These are phyloP conservation scores for Xylaria cubensis DNA, from an alignment of 495 filamentous ascomycete genomes.

Conservation along the genomic window DNA sequence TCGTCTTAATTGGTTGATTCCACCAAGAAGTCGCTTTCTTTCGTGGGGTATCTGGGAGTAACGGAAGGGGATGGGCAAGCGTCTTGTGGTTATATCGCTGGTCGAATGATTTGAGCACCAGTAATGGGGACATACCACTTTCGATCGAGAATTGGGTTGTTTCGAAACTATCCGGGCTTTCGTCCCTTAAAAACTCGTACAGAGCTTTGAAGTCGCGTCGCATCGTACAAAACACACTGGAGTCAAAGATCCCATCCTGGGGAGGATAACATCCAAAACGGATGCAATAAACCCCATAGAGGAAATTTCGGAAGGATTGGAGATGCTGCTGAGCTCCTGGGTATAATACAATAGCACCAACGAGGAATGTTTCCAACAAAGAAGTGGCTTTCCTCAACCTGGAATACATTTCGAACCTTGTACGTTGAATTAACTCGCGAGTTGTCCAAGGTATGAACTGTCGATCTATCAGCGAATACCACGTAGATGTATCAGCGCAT, in stretches of 20 bases:
- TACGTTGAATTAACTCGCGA: slow-evolving; percentile 64
- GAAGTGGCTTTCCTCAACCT: slow-evolving; percentile 55
- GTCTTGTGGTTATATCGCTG: slow-evolving; percentile 57
- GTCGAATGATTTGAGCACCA: slow-evolving; percentile 66
- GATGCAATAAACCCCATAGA: slow-evolving; percentile 63
- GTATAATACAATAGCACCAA: slow-evolving; percentile 65
- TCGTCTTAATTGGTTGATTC: slow-evolving; percentile 39
- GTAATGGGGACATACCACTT: slow-evolving; percentile 66
- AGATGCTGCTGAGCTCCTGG: slow-evolving; percentile 62
- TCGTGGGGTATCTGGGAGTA: slow-evolving; percentile 56
- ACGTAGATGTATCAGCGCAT: too few species aligned
- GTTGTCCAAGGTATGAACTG: slow-evolving; percentile 61
- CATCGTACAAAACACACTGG: slow-evolving; percentile 60
- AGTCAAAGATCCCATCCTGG: slow-evolving; percentile 53
- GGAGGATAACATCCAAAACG: slow-evolving; percentile 71
- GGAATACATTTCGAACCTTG: slow-evolving; percentile 67
- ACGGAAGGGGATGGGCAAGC: slow-evolving; percentile 63
- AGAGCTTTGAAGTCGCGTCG: slow-evolving; percentile 66
- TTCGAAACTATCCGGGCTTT: slow-evolving; percentile 49
- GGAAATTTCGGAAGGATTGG: slow-evolving; percentile 66
- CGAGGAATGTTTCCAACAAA: slow-evolving; percentile 64
- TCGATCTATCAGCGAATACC: slow-evolving; percentile 20
- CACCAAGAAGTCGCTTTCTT: slow-evolving; percentile 31
- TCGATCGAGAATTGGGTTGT: slow-evolving; percentile 49
- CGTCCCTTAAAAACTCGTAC: slow-evolving; percentile 68